phyloP scores from a whole-genome alignment of 192 early-diverging fungal species.

The Coemansia pectinata region DNA sequence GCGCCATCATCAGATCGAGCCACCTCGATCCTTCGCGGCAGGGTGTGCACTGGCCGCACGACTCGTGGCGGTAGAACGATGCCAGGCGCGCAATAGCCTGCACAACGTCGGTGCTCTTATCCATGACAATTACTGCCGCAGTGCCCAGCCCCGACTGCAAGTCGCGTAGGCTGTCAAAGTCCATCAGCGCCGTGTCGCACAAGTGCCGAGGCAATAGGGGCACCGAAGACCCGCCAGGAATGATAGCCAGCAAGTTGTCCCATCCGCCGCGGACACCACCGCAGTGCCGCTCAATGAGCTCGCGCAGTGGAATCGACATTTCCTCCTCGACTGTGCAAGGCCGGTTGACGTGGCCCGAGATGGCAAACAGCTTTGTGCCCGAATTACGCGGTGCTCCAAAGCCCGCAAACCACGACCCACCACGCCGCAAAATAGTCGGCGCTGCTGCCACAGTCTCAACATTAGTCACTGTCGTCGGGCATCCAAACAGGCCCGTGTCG shows the following conservation, averaged over 20 bases:
- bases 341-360: conserved; percentile 97
- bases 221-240: conserved; percentile 96
- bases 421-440: conserved; percentile 89
- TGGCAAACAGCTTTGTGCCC: conserved; percentile 97
- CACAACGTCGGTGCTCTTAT: conserved; percentile 96
- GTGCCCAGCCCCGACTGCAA: conserved; percentile 92
- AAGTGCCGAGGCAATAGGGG: conserved; percentile 82
- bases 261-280: conserved; percentile 97
- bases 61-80: conserved; percentile 97
- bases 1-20: conserved; percentile 94
- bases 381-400: conserved; percentile 92
- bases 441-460: conserved; percentile 99
- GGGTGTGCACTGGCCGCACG: conserved; percentile 98
- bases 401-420: conserved; percentile 90
- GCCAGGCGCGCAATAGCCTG: conserved; percentile 87
- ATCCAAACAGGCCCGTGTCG: conserved; percentile 97
- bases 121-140: conserved; percentile 97
- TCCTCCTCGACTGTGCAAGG: conserved; percentile 98
- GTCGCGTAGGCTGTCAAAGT: conserved; percentile 97
- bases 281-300: conserved; percentile 91
- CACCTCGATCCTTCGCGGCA: conserved; percentile 96
- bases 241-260: conserved; percentile 97
- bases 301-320: conserved; percentile 94
- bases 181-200: conserved; percentile 95
- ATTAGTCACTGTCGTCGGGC: conserved; percentile 99